These are phyloP conservation scores for Lentithecium fluviatile DNA, from an alignment of 495 filamentous ascomycete genomes.

Conservation along the genomic window DNA sequence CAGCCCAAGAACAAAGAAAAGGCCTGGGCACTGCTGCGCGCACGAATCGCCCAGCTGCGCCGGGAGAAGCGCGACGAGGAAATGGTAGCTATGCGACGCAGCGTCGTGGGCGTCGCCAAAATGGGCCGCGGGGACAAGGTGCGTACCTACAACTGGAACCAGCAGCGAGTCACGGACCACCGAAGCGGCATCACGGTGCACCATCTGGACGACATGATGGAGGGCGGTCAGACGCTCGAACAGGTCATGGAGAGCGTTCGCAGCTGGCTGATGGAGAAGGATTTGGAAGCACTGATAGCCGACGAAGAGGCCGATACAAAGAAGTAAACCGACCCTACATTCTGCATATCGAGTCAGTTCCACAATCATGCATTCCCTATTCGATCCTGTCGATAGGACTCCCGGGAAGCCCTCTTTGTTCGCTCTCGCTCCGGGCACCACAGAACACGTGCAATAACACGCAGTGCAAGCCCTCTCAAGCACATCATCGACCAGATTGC, in stretches of 20 bases:
- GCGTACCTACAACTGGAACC: conserved; percentile 90
- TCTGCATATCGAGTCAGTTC: not conserved
- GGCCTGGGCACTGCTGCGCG: conserved; percentile 82
- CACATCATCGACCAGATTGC: no score
- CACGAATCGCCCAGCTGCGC: conserved; percentile 74
- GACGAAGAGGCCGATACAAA: conserved; percentile 26
- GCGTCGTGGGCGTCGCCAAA: conserved; percentile 70
- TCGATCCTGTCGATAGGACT: no score
- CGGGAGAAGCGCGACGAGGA: conserved; percentile 85
- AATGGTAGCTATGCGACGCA: conserved; percentile 66
- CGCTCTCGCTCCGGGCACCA: no score
- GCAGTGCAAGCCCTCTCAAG: no score
- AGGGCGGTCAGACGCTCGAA: conserved; percentile 55
- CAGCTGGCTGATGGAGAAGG: conserved; percentile 72
- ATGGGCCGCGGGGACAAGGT: conserved; percentile 92
- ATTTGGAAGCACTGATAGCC: conserved; percentile 66
- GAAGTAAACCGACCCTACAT: conserved; percentile 8
- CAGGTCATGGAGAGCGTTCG: conserved; percentile 78
- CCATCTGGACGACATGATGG: conserved; percentile 77
- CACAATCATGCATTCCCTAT: no score
- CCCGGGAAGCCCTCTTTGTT: no score
- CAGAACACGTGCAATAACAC: no score
- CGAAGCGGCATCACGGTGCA: conserved; percentile 78
- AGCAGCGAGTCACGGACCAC: conserved; percentile 93
- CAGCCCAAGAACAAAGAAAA: conserved; percentile 83